Conservation (phyloP, 768 basidiomycete species). For the Mycena leptocephala region DNA sequence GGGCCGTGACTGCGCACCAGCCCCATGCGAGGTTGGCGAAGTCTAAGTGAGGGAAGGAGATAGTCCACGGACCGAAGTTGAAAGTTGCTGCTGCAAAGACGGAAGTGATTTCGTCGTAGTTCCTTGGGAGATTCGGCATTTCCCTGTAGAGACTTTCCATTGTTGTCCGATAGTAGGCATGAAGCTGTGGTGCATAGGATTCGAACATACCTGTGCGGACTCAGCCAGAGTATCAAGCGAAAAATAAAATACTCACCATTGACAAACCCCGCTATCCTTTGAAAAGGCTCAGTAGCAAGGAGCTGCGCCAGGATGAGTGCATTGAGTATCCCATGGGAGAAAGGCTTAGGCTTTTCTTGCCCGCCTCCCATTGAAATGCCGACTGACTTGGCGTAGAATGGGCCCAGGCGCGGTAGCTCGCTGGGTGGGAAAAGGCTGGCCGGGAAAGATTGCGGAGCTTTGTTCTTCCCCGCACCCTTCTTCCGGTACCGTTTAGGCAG, state of each 20-base stretch:
- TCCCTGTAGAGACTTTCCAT: background rate
- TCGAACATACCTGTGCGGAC: background rate
- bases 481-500: no score
- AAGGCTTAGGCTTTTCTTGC: background rate
- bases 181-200: background rate
- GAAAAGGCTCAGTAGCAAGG: background rate
- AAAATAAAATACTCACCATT: background rate
- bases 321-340: background rate
- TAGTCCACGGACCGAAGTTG: constrained; percentile 45
- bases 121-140: background rate
- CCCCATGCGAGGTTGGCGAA: constrained; percentile 44
- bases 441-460: background rate
- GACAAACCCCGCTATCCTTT: background rate
- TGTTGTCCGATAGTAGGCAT: background rate
- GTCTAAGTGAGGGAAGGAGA: constrained; percentile 42
- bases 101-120: background rate
- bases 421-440: no score
- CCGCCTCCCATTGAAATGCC: background rate
- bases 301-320: background rate
- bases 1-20: constrained; percentile 44
- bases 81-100: constrained; percentile 44
- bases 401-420: background rate
- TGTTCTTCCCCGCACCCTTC: background rate
- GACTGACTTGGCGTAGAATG: background rate
- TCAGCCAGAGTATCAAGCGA: no score